These are phyloP conservation scores for Hanseniaspora osmophila DNA, from an alignment of 805 yeast species.

Conservation along the genomic window DNA sequence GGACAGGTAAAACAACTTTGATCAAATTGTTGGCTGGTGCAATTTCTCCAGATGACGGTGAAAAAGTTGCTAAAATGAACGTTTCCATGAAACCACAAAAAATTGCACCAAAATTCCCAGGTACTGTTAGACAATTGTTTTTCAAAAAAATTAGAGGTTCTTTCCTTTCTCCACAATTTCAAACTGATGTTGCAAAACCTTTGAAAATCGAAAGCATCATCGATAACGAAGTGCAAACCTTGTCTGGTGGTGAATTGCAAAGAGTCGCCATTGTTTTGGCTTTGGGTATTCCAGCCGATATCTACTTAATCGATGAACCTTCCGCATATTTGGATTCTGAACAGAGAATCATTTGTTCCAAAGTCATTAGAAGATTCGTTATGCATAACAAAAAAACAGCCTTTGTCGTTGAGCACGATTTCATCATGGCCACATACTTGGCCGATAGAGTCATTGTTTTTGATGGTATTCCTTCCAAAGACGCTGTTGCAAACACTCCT, in stretches of 20 bases:
- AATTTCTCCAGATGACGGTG: conserved; percentile 72
- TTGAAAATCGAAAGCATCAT: conserved; percentile 83
- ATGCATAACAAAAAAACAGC: conserved; percentile 96
- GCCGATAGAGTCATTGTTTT: conserved; percentile 98
- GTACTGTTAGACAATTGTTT: conserved; percentile 95
- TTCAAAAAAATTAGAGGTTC: conserved; percentile 91
- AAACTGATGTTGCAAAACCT: conserved; percentile 95
- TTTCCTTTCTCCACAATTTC: conserved; percentile 92
- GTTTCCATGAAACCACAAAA: conserved; percentile 98
- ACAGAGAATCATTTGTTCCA: conserved; percentile 97
- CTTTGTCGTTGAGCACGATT: conserved; percentile 98
- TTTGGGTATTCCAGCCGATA: conserved; percentile 88
- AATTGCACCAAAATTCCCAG: conserved; percentile 96
- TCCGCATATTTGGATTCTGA: conserved; percentile 98
- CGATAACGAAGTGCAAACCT: conserved; percentile 93
- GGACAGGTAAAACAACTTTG: conserved; percentile 98
- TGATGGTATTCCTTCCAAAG: conserved; percentile 84
- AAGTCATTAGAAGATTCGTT: conserved; percentile 93
- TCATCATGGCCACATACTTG: conserved; percentile 98
- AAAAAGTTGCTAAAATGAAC: conserved; percentile 73
- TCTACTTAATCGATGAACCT: conserved; percentile 95
- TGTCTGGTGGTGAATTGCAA: conserved; percentile 99
- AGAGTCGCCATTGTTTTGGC: conserved; percentile 96
- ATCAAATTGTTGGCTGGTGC: conserved; percentile 93
- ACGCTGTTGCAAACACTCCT: conserved; percentile 77